phyloP scores from a whole-genome alignment of 2,329 filamentous ascomycete genomes.

The Alternaria arbusti region DNA sequence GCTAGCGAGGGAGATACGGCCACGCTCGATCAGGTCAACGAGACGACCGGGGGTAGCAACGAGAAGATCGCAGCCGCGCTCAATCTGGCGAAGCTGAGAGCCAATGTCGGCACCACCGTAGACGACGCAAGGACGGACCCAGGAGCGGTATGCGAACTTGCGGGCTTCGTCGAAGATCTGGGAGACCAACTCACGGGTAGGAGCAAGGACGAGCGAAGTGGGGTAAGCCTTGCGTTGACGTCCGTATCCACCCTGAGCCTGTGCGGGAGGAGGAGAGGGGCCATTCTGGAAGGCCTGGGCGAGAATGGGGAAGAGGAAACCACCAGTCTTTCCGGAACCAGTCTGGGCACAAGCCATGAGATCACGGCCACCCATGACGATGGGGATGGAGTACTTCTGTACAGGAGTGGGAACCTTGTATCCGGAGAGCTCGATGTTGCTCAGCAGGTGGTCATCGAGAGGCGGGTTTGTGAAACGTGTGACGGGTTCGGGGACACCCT shows the following conservation, averaged over 20 bases:
- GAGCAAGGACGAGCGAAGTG: conserved; percentile 92
- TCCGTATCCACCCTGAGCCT: conserved; percentile 68
- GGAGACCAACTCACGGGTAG: conserved; percentile 96
- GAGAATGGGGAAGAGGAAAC: conserved; percentile 98
- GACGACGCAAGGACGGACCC: conserved; percentile 97
- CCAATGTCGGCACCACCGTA: conserved; percentile 99
- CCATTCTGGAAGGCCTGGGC: conserved; percentile 96
- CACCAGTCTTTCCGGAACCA: conserved; percentile 99
- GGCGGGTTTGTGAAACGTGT: conserved; percentile 91
- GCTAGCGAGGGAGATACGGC: conserved; percentile 94
- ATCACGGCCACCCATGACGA: conserved; percentile 97
- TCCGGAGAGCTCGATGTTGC: conserved; percentile 90
- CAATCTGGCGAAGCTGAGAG: conserved; percentile 96
- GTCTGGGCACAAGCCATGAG: conserved; percentile 99
- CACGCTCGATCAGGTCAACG: conserved; percentile 97
- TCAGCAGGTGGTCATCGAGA: conserved; percentile 89
- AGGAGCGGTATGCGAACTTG: conserved; percentile 98
- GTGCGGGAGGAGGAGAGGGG: conserved; percentile 71
- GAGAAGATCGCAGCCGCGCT: conserved; percentile 94
- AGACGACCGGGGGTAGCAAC: conserved; percentile 97
- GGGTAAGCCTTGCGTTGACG: conserved; percentile 98
- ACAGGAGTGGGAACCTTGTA: conserved; percentile 97
- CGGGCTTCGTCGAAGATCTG: conserved; percentile 98
- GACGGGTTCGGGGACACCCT: conserved; percentile 90
- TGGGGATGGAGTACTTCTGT: conserved; percentile 99